phyloP scores from a whole-genome alignment of 2,329 filamentous ascomycete species.

The Harringtonia aguacate region DNA sequence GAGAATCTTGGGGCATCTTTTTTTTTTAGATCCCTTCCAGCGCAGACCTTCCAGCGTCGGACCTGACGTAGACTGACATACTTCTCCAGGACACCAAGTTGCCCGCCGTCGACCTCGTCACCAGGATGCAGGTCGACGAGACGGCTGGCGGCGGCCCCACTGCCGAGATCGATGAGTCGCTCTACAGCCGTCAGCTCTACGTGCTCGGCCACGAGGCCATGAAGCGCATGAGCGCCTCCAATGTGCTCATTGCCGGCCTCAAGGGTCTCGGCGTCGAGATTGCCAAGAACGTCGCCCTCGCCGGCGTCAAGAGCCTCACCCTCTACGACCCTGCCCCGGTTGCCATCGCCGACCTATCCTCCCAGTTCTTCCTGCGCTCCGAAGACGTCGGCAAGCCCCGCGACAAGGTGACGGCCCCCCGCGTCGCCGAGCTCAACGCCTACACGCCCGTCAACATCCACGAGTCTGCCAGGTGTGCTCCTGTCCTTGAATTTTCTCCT shows the following conservation, averaged over 20 bases:
- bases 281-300: conserved; percentile 96
- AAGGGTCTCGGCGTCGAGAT: conserved; percentile 96
- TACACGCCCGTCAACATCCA: conserved; percentile 87
- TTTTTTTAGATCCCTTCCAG: too few relatives aligned
- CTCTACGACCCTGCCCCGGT: conserved; percentile 83
- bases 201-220: conserved; percentile 72
- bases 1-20: neutral
- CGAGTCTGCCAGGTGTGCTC: conserved; percentile 39
- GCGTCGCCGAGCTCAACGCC: conserved; percentile 88
- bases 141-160: conserved; percentile 32
- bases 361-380: conserved; percentile 89
- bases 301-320: conserved; percentile 94
- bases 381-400: conserved; percentile 88
- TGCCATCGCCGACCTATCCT: conserved; percentile 79
- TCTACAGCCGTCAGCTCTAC: conserved; percentile 66
- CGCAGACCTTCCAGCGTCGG: neutral
- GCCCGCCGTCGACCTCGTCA: conserved; percentile 50
- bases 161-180: conserved; percentile 60
- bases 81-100: conserved; percentile 34
- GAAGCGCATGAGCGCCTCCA: conserved; percentile 97
- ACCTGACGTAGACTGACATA: conserved; percentile 1
- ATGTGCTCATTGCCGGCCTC: conserved; percentile 82
- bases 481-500: neutral
- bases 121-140: conserved; percentile 55
- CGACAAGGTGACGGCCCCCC: conserved; percentile 75